These are phyloP conservation scores for Phialophora chinensis DNA, from an alignment of 2,329 filamentous ascomycete species.

Conservation along the genomic window DNA sequence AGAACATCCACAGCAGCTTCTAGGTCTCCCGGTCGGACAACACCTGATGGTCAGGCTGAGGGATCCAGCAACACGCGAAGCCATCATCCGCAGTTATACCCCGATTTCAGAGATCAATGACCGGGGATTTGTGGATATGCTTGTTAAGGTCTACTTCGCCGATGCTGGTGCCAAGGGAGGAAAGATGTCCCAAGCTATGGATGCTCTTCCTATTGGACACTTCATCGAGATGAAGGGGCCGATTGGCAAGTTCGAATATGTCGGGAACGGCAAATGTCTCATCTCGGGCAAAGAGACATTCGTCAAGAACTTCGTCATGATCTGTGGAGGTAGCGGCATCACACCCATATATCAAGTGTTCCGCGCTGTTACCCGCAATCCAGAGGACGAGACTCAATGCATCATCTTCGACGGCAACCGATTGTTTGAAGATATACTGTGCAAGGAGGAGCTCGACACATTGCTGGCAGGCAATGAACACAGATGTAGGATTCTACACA, in stretches of 20 bases:
- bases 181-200: slow-evolving; percentile 80
- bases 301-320: slow-evolving; percentile 78
- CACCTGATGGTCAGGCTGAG: slow-evolving; percentile 83
- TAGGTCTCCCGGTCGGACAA: slow-evolving; percentile 83
- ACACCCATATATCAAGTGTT: slow-evolving; percentile 90
- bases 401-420: slow-evolving; percentile 80
- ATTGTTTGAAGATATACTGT: slow-evolving; percentile 80
- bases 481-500: slow-evolving; percentile 70
- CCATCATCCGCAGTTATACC: slow-evolving; percentile 85
- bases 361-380: slow-evolving; percentile 71
- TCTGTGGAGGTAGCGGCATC: slow-evolving; percentile 86
- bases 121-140: slow-evolving; percentile 71
- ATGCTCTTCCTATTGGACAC: slow-evolving; percentile 73
- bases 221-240: slow-evolving; percentile 86
- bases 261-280: slow-evolving; percentile 67
- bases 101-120: slow-evolving; percentile 72
- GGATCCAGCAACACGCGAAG: slow-evolving; percentile 71
- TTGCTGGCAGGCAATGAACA: slow-evolving; percentile 61
- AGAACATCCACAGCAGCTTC: slow-evolving; percentile 69
- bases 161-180: slow-evolving; percentile 66
- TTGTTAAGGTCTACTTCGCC: slow-evolving; percentile 82
- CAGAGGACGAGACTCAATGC: slow-evolving; percentile 69
- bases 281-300: slow-evolving; percentile 63
- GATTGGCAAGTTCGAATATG: slow-evolving; percentile 82
- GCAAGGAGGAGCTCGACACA: slow-evolving; percentile 71